These are phyloP conservation scores for Pichia sp. DNA, from an alignment of 1,139 yeast species.

Conservation along the genomic window DNA sequence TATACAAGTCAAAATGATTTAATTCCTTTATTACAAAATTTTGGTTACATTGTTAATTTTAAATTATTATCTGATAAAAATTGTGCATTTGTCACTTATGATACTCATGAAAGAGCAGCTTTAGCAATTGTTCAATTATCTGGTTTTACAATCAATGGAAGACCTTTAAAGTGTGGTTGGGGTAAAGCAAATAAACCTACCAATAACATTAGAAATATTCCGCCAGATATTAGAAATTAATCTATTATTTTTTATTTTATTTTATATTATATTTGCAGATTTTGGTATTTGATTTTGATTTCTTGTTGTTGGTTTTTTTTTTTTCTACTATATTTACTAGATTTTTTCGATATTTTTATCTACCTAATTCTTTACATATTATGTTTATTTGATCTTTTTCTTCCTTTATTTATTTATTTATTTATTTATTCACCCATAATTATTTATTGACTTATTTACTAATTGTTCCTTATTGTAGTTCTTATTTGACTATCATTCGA, in stretches of 20 bases:
- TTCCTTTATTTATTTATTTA: too few species aligned
- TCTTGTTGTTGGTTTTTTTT: not conserved
- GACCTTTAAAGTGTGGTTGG: constrained; percentile 84
- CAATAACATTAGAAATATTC: constrained; percentile 4
- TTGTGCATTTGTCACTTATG: constrained; percentile 82
- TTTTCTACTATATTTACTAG: not conserved
- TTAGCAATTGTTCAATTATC: constrained; percentile 76
- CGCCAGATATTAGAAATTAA: constrained; percentile 11
- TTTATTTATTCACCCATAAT: too few species aligned
- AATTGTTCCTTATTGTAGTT: too few species aligned
- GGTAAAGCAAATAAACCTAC: constrained; percentile 39
- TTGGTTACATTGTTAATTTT: constrained; percentile 78
- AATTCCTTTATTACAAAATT: constrained; percentile 68
- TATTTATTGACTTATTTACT: too few species aligned
- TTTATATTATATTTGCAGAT: not conserved
- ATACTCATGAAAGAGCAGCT: constrained; percentile 84
- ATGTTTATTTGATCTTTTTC: too few species aligned
- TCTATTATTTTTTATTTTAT: not conserved
- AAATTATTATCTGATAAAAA: constrained; percentile 77
- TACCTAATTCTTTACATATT: too few species aligned
- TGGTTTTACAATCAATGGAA: constrained; percentile 71
- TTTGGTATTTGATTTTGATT: not conserved
- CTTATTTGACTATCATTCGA: too few species aligned
- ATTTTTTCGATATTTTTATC: too few species aligned
- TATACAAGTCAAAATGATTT: constrained; percentile 68